Conservation (phyloP, 2,329 filamentous ascomycete genomes). For the Phyllosticta citriasiana region DNA sequence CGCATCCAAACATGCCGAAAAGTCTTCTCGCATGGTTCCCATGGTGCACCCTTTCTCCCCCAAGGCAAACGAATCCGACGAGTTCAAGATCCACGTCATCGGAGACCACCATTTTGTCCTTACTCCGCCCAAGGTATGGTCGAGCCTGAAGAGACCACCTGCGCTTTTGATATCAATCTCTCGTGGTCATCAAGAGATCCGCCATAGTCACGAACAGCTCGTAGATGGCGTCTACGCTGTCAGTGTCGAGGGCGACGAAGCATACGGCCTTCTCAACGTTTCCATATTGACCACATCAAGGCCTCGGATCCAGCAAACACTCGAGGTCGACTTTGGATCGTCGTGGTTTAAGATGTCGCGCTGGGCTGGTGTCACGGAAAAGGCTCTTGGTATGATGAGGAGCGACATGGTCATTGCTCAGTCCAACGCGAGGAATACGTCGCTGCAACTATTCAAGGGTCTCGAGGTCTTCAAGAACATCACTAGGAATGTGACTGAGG, state of each 20-base stretch:
- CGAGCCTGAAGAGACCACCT: conserved; percentile 33
- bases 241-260: conserved; percentile 39
- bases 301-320: conserved; percentile 18
- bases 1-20: conserved; percentile 1
- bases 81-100: conserved; percentile 45
- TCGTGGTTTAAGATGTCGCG: conserved; percentile 21
- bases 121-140: conserved; percentile 36
- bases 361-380: conserved; percentile 13
- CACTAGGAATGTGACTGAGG: conserved; percentile 3
- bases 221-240: conserved; percentile 45
- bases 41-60: conserved; percentile 6
- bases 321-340: conserved; percentile 24
- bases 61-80: conserved; percentile 22
- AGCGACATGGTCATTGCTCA: conserved; percentile 16
- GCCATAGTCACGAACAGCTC: conserved; percentile 19
- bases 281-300: conserved; percentile 32
- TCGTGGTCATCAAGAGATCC: conserved; percentile 32
- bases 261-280: conserved; percentile 40
- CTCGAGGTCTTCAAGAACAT: background rate
- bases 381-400: conserved; percentile 6
- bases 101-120: conserved; percentile 45
- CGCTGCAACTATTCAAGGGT: conserved; percentile 13
- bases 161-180: conserved; percentile 41
- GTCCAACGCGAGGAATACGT: conserved; percentile 16
- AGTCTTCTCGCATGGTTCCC: background rate